Percentiles rank a stretch among this genome's conserved stretches.
Evolutionary conservation across 1,284 basidiomycete species (phyloP).

Genomic region (Jaminaea rosea): DNA sequence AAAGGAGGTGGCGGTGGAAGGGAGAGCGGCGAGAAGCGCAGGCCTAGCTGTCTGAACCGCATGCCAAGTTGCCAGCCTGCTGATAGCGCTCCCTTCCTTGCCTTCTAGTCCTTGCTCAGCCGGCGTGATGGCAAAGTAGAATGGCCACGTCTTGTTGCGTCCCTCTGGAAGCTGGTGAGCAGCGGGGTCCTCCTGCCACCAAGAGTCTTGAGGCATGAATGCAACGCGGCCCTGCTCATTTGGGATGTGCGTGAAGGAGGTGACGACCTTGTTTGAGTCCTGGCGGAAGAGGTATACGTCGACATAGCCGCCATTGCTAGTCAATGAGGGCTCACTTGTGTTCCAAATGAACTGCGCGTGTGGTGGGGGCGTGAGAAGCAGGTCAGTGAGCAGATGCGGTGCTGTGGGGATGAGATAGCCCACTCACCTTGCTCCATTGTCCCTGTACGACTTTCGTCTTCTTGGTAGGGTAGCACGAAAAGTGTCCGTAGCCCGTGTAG

Average conservation of each 20-base stretch:
- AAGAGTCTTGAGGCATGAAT: constrained; percentile 27
- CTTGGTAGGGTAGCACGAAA: not conserved
- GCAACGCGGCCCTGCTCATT: constrained; percentile 28
- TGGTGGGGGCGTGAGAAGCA: not conserved
- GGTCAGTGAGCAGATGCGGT: not conserved
- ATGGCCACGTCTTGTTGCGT: constrained; percentile 34
- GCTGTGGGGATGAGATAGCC: not conserved
- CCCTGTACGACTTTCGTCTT: not conserved
- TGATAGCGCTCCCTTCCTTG: constrained; percentile 11
- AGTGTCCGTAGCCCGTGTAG: not conserved
- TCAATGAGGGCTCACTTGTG: constrained; percentile 31
- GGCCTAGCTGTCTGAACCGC: constrained; percentile 35
- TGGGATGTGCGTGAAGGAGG: constrained; percentile 26
- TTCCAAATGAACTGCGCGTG: constrained; percentile 36
- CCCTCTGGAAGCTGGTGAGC: constrained; percentile 3
- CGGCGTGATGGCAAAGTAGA: constrained; percentile 37
- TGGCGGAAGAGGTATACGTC: constrained; percentile 39
- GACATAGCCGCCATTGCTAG: constrained; percentile 19
- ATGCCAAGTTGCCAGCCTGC: constrained; percentile 23
- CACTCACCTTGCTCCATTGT: not conserved
- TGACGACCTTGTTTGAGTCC: constrained; percentile 25
- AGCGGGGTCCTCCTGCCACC: constrained; percentile 23
- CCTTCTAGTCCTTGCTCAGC: constrained; percentile 16
- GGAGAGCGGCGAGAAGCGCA: no score
- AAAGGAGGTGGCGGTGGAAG: no score